These are phyloP conservation scores for Craspedostauros australis DNA, from an alignment of 108 stramenopile species.

Conservation along the genomic window DNA sequence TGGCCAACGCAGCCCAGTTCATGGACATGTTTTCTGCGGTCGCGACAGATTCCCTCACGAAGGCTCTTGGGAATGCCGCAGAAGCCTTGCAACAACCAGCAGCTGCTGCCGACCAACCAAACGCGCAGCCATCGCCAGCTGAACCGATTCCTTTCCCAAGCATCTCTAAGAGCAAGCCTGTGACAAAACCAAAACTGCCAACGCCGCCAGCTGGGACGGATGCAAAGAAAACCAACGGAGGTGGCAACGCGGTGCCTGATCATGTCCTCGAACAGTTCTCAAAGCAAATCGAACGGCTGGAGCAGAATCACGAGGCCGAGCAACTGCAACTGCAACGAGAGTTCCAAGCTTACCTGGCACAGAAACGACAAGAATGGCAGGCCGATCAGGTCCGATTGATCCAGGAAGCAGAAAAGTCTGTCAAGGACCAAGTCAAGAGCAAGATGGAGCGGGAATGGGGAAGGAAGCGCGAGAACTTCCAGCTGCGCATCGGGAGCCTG, in stretches of 20 bases:
- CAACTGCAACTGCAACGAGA: slow-evolving; percentile 36
- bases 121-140: too few species aligned
- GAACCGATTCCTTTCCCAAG: too few species aligned
- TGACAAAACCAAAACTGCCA: too few species aligned
- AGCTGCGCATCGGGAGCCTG: slow-evolving; percentile 8
- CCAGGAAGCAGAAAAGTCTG: background rate
- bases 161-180: too few species aligned
- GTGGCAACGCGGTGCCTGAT: slow-evolving; percentile 13
- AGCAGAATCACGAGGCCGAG: slow-evolving; percentile 66
- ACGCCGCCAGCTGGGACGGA: background rate
- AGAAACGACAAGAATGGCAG: slow-evolving; percentile 37
- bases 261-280: slow-evolving; percentile 59
- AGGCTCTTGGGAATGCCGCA: too few species aligned
- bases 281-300: slow-evolving; percentile 70
- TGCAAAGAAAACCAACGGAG: background rate
- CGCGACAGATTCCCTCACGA: too few species aligned
- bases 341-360: slow-evolving; percentile 37
- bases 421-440: background rate
- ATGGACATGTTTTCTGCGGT: too few species aligned
- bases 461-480: background rate
- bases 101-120: too few species aligned
- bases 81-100: too few species aligned
- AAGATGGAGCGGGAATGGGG: background rate
- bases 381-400: slow-evolving; percentile 18
- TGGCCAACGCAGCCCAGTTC: too few species aligned